phyloP scores from a whole-genome alignment of 2,329 filamentous ascomycete species.

The Aurifilum marmelostoma region DNA sequence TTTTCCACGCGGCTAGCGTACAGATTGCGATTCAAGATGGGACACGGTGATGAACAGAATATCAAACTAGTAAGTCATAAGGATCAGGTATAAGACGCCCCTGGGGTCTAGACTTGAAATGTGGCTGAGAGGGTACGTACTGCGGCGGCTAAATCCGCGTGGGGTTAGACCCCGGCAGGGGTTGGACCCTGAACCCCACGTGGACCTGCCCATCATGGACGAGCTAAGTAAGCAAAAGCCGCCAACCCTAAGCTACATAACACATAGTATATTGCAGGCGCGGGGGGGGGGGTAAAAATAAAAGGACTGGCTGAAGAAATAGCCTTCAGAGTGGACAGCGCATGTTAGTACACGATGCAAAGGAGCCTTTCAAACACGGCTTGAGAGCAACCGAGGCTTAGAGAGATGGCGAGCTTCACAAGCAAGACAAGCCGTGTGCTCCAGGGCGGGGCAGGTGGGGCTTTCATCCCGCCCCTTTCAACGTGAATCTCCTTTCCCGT shows the following conservation, averaged over 20 bases:
- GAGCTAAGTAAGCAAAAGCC: neutral
- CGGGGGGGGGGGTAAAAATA: too few relatives aligned
- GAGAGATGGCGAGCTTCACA: neutral
- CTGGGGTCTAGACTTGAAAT: neutral
- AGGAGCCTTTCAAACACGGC: neutral
- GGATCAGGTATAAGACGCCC: neutral
- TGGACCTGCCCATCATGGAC: constrained; percentile 2
- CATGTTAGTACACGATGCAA: neutral
- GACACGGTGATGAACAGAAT: neutral
- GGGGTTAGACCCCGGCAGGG: neutral
- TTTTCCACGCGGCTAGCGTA: neutral
- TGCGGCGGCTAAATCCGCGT: constrained; percentile 1
- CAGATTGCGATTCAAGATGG: neutral
- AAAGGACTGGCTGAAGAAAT: neutral
- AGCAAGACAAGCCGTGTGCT: neutral
- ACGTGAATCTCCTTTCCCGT: neutral
- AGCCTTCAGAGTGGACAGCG: neutral
- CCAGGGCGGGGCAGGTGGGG: neutral
- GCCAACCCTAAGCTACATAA: neutral
- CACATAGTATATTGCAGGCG: neutral
- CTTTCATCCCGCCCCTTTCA: neutral
- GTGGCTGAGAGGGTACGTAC: neutral
- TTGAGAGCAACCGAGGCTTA: neutral
- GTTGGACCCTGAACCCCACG: constrained; percentile 1
- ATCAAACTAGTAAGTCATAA: constrained; percentile 1